These are phyloP conservation scores for Ciborinia camelliae DNA, from an alignment of 2,329 filamentous ascomycete species.

Conservation along the genomic window DNA sequence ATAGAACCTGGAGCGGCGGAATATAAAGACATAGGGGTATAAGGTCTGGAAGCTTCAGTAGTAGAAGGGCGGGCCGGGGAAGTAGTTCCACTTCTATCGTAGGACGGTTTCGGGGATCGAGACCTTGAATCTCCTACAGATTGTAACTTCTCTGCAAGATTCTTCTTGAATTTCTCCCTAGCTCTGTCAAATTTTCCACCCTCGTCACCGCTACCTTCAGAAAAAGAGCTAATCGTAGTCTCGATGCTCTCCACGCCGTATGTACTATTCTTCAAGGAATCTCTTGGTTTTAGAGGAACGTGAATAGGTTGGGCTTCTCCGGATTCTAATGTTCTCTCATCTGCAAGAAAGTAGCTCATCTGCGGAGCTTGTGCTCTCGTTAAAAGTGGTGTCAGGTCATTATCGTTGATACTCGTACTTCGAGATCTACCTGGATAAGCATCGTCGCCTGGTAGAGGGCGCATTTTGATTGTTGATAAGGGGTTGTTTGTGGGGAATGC, in stretches of 20 bases:
- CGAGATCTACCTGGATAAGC: slow-evolving; percentile 41
- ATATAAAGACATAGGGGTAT: slow-evolving; percentile 45
- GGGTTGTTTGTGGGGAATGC: not conserved
- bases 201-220: slow-evolving; percentile 32
- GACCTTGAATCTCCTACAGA: slow-evolving; percentile 32
- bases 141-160: slow-evolving; percentile 24
- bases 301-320: slow-evolving; percentile 38
- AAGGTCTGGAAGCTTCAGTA: slow-evolving; percentile 42
- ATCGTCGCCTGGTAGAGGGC: slow-evolving; percentile 47
- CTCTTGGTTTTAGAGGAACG: slow-evolving; percentile 35
- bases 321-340: slow-evolving; percentile 48
- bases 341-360: slow-evolving; percentile 52
- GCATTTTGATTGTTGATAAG: slow-evolving; percentile 39
- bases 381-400: slow-evolving; percentile 39
- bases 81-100: slow-evolving; percentile 37
- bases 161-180: slow-evolving; percentile 34
- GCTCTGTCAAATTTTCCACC: slow-evolving; percentile 31
- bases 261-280: slow-evolving; percentile 38
- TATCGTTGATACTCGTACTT: slow-evolving; percentile 40
- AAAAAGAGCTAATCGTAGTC: slow-evolving; percentile 36
- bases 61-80: slow-evolving; percentile 37
- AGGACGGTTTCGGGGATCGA: slow-evolving; percentile 36
- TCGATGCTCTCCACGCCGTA: slow-evolving; percentile 38
- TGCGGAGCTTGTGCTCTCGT: slow-evolving; percentile 40
- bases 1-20: slow-evolving; percentile 43